These are phyloP conservation scores for Botryosphaeria agaves DNA, from an alignment of 2,329 filamentous ascomycete genomes.

Conservation along the genomic window DNA sequence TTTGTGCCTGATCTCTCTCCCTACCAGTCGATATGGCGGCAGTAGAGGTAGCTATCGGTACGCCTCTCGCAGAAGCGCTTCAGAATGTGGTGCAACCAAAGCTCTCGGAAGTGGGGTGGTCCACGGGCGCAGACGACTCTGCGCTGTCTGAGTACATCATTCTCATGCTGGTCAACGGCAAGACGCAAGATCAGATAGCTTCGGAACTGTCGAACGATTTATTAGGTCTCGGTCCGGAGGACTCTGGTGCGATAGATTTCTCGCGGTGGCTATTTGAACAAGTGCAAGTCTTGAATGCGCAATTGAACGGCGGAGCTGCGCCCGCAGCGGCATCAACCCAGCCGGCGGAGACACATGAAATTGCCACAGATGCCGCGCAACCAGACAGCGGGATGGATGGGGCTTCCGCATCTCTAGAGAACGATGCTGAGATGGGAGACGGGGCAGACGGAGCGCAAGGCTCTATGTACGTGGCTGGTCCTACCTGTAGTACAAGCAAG, in stretches of 20 bases:
- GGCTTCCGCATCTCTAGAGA: conserved; percentile 16
- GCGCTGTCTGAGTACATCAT: conserved; percentile 92
- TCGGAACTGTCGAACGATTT: conserved; percentile 77
- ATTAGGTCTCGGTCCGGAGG: conserved; percentile 64
- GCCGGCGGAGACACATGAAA: too few species aligned
- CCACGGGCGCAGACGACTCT: conserved; percentile 58
- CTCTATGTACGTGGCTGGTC: conserved; percentile 20
- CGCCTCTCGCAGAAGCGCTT: conserved; percentile 71
- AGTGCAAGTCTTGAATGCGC: conserved; percentile 48
- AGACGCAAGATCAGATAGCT: conserved; percentile 78
- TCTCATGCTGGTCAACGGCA: conserved; percentile 91
- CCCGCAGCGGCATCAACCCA: conserved; percentile 10
- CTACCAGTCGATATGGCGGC: too few species aligned
- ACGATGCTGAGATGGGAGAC: conserved; percentile 61
- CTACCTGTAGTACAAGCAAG: neutral
- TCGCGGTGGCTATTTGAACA: conserved; percentile 88
- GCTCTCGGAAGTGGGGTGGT: conserved; percentile 86
- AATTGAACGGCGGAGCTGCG: conserved; percentile 35
- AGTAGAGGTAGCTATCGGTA: conserved; percentile 57
- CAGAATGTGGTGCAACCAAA: conserved; percentile 75
- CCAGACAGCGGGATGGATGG: neutral
- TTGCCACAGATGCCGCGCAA: conserved; percentile 4
- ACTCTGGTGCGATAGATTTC: conserved; percentile 68
- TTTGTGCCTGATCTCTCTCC: too few species aligned
- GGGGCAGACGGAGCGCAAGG: conserved; percentile 23